Evolutionary conservation across 23 red algal genomes (phyloP).

Genomic region (Gracilaria domingensis): DNA sequence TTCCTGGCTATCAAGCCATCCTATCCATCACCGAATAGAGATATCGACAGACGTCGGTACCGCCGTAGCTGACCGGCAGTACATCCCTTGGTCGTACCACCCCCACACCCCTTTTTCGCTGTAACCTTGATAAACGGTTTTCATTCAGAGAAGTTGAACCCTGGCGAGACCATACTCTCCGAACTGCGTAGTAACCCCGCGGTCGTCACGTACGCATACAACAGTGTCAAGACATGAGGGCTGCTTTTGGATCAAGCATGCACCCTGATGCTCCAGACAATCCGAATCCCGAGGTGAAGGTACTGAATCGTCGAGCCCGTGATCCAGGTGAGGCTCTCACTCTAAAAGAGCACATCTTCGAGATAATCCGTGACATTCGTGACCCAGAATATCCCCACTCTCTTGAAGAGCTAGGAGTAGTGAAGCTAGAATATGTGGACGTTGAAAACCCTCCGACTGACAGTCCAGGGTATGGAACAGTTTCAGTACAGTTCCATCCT

Average conservation of each 20-base stretch:
- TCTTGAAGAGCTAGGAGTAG: slow-evolving; percentile 93
- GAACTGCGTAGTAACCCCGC: too few relatives aligned
- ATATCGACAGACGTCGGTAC: too few relatives aligned
- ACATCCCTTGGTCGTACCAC: too few relatives aligned
- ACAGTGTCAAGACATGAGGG: not conserved
- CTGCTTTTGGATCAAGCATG: not conserved
- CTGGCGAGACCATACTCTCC: too few relatives aligned
- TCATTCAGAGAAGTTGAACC: too few relatives aligned
- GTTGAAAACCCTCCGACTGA: slow-evolving; percentile 44
- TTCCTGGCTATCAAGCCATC: too few relatives aligned
- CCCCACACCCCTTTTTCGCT: too few relatives aligned
- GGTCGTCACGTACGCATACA: not conserved
- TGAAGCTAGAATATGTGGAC: slow-evolving; percentile 65
- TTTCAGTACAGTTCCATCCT: slow-evolving; percentile 84
- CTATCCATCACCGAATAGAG: too few relatives aligned
- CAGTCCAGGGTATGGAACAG: slow-evolving; percentile 57
- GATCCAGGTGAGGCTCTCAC: not conserved
- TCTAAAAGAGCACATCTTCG: slow-evolving; percentile 55
- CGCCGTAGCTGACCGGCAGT: too few relatives aligned
- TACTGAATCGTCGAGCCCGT: not conserved
- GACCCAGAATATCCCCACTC: slow-evolving; percentile 98
- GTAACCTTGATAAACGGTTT: too few relatives aligned
- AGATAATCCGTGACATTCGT: slow-evolving; percentile 95
- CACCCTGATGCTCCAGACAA: slow-evolving; percentile 23
- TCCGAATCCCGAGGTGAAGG: slow-evolving; percentile 60